Evolutionary conservation across 768 basidiomycete genomes (phyloP).

Genomic region (Leccinellum luteum): DNA sequence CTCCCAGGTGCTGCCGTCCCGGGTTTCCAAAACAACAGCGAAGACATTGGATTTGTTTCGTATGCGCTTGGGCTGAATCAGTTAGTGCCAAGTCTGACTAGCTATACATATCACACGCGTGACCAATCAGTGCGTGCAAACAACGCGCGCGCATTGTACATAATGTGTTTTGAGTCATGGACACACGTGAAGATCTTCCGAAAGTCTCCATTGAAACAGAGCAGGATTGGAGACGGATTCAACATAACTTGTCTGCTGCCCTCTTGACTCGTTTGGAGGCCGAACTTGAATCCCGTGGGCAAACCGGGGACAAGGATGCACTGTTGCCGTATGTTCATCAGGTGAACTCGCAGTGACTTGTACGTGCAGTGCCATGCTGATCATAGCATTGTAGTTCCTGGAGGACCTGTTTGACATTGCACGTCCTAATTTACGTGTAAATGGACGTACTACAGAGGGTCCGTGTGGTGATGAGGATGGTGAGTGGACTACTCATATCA

Average conservation of each 20-base stretch:
- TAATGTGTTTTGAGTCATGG: constrained; percentile 22
- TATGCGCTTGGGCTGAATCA: background rate
- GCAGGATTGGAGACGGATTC: constrained; percentile 64
- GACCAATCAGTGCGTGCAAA: no score
- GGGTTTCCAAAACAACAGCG: constrained; percentile 86
- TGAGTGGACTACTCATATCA: constrained; percentile 21
- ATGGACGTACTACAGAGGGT: constrained; percentile 73
- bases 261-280: constrained; percentile 46
- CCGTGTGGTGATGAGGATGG: constrained; percentile 56
- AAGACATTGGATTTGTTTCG: constrained; percentile 35
- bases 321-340: constrained; percentile 50
- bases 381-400: constrained; percentile 44
- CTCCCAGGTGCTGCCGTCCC: constrained; percentile 84
- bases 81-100: no score
- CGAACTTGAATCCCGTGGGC: constrained; percentile 40
- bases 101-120: no score
- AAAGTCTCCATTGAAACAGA: constrained; percentile 64
- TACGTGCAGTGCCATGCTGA: background rate
- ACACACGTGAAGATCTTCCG: constrained; percentile 42
- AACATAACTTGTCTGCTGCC: constrained; percentile 48
- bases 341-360: constrained; percentile 33
- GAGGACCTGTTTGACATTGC: constrained; percentile 61
- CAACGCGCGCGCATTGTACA: no score
- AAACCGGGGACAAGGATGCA: constrained; percentile 43
- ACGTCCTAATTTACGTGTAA: constrained; percentile 72